Evolutionary conservation across 2,329 filamentous ascomycete genomes (phyloP), one percentile per base, ranked within the genome.

Genomic region (Westerdykella ornata): DNA sequence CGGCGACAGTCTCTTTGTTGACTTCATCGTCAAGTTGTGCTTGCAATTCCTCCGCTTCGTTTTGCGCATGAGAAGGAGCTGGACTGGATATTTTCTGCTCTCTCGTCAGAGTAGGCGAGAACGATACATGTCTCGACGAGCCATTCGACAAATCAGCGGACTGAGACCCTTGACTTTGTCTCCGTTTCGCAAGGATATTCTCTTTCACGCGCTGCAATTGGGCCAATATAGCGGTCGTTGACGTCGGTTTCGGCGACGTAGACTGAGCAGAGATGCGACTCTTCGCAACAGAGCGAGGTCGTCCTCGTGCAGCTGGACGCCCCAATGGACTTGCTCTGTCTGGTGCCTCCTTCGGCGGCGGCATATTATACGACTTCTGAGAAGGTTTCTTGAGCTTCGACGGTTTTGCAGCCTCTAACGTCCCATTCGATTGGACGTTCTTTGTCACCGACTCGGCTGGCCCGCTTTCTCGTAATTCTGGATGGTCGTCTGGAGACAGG

Each of bases 321-420:
- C 22, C 22, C 22, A 7, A 9, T 26, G 22, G 22, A 11, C 22
- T 26, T 8, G 22, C 8, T 9, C 12, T 26, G 22, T 26, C 8
- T 26, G 12, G 8, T 26, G 8, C 22, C 22, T 32, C 16, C n/a
- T 37, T 18, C 29, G 20, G 20, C 22, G 13, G 20, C 5, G 35
- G 37, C 41, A 43, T 35, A 19, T 40, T 41, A 32, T 38, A 46
- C 7, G 31, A 26, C 13, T 33, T 37, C 26, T 31, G 40, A 16
- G 44, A 44, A n/a, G 48, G 42, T 15, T 46, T 48, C 29, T 45
- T 45, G 17, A 46, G 41, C 26, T 41, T 48, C 12, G 11, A 18
- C 18, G 31, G 13, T 38, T 41, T 46, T 3, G 18, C 16, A 28
- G n/a, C 17, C 1, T 20, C 14, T 12, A 14, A 37, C 7, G 22